Base-by-base conservation (phyloP, 139 green algal species). In the Tetradesmus lagerheimii region DNA sequence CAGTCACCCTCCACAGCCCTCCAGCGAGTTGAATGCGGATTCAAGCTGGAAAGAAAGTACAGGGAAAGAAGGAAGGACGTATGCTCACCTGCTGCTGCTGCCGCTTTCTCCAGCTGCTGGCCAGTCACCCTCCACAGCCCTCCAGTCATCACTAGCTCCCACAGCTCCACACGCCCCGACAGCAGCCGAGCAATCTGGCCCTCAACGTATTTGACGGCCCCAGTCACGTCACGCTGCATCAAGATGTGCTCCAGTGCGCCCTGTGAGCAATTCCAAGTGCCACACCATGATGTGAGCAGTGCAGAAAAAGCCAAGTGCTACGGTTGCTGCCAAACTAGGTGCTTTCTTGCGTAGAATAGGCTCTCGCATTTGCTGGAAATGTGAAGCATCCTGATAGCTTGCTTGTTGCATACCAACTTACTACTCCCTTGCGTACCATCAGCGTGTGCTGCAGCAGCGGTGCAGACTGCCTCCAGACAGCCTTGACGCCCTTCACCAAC, bases 131-230 rank as follows among this genome's bases (percentile, higher is more conserved):
- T 41, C 88, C 93, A 95, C 45, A 94, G 79, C 0, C 92, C 94
- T 0, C 95, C 96, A 3, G 94, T 98, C 96, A 98, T 97, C 31
- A 94, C 83, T 29, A 97, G 90, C 66, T 98, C 96, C 14, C 91
- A 91, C 86, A 96, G 78, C 38, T 93, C 90, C n/a, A 94, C 93
- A 50, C 85, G 87, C 0, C 95, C 95, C 20, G 27, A 75, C 62
- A 96, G 90, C 88, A 96, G 86, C 18, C 75, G 16, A 91, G 88
- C 76, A 23, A 97, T 89, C 80, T 97, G 87, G 0, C 71, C 89
- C 88, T 96, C 91, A n/a, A 94, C 96, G 89, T 94, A 98, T 5
- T 75, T 75, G 27, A 94, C 84, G 0, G 96, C 96, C 0, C 47
- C 92, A 4, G 57, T 11, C 23, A 96, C 43, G 75, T 96, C 90